Percentiles rank a stretch among this genome's conserved stretches.
These are phyloP conservation scores for Baorangia bicolor DNA, from an alignment of 768 basidiomycete species.

Conservation along the genomic window DNA sequence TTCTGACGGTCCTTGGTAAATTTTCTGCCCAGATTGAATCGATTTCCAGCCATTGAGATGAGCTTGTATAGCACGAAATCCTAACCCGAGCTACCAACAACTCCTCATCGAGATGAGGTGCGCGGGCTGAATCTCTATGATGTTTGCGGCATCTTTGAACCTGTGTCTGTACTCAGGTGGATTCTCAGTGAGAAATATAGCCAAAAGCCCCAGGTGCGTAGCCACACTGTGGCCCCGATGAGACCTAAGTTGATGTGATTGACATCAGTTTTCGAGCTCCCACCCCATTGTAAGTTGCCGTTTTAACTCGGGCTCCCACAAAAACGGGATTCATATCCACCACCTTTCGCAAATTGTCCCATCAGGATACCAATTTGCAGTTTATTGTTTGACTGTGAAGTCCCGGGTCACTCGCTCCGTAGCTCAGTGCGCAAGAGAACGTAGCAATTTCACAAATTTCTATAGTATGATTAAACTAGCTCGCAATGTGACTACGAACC, in stretches of 20 bases:
- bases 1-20: constrained; percentile 56
- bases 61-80: constrained; percentile 37
- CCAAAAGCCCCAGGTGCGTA: constrained; percentile 53
- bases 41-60: not conserved
- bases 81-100: constrained; percentile 52
- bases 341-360: not conserved
- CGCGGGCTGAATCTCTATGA: not conserved
- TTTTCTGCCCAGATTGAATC: not conserved
- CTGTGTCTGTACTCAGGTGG: constrained; percentile 22
- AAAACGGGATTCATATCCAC: not conserved
- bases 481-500: not conserved
- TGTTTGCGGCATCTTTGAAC: not conserved
- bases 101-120: constrained; percentile 48
- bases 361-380: constrained; percentile 30
- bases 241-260: constrained; percentile 6
- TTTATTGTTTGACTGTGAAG: constrained; percentile 27
- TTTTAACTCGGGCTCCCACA: not conserved
- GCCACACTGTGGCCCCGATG: not conserved
- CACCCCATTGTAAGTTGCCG: constrained; percentile 41
- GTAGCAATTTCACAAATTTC: not conserved
- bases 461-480: constrained; percentile 1
- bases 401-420: too few species aligned
- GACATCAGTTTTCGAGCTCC: constrained; percentile 39
- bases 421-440: not conserved
- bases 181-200: constrained; percentile 48